A percentile compares a stretch with the other conserved stretches of the same genome.
Evolutionary conservation across 2,329 filamentous ascomycete species (phyloP).

Genomic region (Ophiostoma perfectum): DNA sequence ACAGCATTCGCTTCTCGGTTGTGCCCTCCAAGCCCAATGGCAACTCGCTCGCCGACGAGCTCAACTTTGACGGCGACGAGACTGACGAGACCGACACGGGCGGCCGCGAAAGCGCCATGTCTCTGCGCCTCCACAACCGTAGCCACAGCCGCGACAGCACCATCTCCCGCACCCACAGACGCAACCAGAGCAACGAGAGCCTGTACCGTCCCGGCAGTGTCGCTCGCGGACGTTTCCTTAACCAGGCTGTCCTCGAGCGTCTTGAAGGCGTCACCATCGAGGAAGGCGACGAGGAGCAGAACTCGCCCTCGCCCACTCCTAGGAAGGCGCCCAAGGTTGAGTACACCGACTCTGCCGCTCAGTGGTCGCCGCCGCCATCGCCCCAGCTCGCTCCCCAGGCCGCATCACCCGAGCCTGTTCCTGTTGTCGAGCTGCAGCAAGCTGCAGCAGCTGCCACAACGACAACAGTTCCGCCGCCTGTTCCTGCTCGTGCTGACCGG

Average conservation of each 20-base stretch:
- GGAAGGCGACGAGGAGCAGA: constrained; percentile 42
- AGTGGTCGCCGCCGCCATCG: constrained; percentile 78
- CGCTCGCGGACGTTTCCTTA: constrained; percentile 49
- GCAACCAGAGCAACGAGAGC: constrained; percentile 56
- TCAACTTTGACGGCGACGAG: constrained; percentile 79
- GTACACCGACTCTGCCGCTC: constrained; percentile 72
- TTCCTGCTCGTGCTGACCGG: constrained; percentile 34
- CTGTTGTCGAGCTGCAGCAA: background rate
- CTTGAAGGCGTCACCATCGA: constrained; percentile 49
- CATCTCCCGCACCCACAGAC: constrained; percentile 41
- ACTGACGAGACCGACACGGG: constrained; percentile 66
- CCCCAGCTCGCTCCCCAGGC: constrained; percentile 44
- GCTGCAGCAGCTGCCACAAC: constrained; percentile 33
- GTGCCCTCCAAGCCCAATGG: constrained; percentile 50
- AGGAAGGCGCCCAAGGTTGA: constrained; percentile 31
- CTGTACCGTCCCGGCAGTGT: constrained; percentile 51
- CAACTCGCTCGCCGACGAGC: constrained; percentile 81
- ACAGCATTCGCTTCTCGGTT: constrained; percentile 66
- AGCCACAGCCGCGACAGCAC: constrained; percentile 55
- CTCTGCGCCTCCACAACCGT: constrained; percentile 37
- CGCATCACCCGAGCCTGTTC: background rate
- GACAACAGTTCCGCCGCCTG: constrained; percentile 31
- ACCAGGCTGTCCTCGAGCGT: constrained; percentile 50
- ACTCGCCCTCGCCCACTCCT: constrained; percentile 28
- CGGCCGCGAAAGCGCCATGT: constrained; percentile 58